Evolutionary conservation across 495 filamentous ascomycete genomes (phyloP), one percentile per base, ranked within the genome.

Genomic region (Penicillium chermesinum): DNA sequence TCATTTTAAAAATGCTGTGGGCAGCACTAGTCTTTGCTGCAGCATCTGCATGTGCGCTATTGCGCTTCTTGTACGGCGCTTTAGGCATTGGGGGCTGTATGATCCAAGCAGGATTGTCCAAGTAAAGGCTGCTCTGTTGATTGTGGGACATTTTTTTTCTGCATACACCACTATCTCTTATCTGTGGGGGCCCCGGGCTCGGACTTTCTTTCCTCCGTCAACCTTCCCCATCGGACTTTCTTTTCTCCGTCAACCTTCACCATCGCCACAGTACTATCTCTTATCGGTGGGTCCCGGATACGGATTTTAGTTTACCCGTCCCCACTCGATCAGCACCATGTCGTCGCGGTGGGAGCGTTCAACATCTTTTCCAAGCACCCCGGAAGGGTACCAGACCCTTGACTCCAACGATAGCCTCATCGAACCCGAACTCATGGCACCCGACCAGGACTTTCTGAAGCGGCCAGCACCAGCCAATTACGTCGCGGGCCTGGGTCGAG

Each of bases 381-480:
- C n/a, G n/a, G n/a, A n/a, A n/a, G n/a, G n/a, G n/a, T n/a, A n/a
- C n/a, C n/a, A n/a, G n/a, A n/a, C n/a, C n/a, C n/a, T n/a, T n/a
- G n/a, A n/a, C 25, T 30, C 32, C 25, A 38, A 49, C 25, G 30
- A 17, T 17, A 52, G 49, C 33, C 49, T 16, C 42, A n/a, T n/a
- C n/a, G n/a, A n/a, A n/a, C n/a, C n/a, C n/a, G n/a, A n/a, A n/a
- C n/a, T n/a, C 30, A 89, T 88, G 85, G 78, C 81, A 62, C 82
- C 85, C 46, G 77, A 76, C 70, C 87, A 91, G 62, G 91, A 96
- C 67, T 99, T 97, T 57, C 73, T 98, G 27, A 86, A 78, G 65
- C 89, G 95, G 67, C 83, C 82, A 22, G 93, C 93, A 48, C 93
- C 93, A 18, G 93, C 96, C 59, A 99, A 97, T 70, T 99, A 99